A percentile compares a stretch with the other conserved stretches of the same genome.
These are phyloP conservation scores for Solanum habrochaites DNA, from an alignment of 257 asterid genomes.

Conservation along the genomic window DNA sequence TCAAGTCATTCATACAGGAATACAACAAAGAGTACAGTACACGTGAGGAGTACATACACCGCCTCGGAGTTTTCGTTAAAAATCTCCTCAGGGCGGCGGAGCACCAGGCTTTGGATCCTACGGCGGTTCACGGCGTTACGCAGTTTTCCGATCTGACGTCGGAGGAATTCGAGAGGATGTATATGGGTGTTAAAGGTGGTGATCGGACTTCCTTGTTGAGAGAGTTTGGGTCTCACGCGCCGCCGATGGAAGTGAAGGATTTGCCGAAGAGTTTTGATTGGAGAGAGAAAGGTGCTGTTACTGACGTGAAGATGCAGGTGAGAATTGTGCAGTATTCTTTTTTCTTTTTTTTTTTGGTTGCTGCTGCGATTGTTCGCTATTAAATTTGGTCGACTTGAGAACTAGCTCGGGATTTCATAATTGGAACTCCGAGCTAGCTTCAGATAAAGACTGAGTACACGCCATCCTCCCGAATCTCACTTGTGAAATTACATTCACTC, in stretches of 20 bases:
- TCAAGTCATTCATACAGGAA: conserved; percentile 49
- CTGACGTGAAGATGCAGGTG: conserved; percentile 92
- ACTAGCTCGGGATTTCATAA: neutral
- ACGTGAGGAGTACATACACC: conserved; percentile 67
- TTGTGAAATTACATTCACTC: neutral
- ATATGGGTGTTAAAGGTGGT: conserved; percentile 58
- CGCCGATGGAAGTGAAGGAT: conserved; percentile 30
- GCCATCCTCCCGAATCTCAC: neutral
- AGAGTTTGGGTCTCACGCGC: conserved; percentile 12
- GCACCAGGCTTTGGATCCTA: conserved; percentile 85
- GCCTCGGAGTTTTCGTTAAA: conserved; percentile 63
- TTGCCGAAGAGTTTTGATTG: conserved; percentile 88
- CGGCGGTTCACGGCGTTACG: conserved; percentile 78
- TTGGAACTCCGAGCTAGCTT: neutral
- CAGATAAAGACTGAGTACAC: neutral
- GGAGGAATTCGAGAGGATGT: conserved; percentile 69
- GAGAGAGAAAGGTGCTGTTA: conserved; percentile 90
- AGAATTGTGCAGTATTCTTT: neutral
- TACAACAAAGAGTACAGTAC: conserved; percentile 47
- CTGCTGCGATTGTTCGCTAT: too few species aligned
- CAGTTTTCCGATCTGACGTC: conserved; percentile 61
- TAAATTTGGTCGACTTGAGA: neutral
- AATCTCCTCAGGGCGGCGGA: conserved; percentile 69
- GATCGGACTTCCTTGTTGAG: neutral
- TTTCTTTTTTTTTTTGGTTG: too few species aligned